A percentile compares a stretch with the other conserved stretches of the same genome.
phyloP scores from a whole-genome alignment of 768 basidiomycete species.

The Melanogaster broomeanus region DNA sequence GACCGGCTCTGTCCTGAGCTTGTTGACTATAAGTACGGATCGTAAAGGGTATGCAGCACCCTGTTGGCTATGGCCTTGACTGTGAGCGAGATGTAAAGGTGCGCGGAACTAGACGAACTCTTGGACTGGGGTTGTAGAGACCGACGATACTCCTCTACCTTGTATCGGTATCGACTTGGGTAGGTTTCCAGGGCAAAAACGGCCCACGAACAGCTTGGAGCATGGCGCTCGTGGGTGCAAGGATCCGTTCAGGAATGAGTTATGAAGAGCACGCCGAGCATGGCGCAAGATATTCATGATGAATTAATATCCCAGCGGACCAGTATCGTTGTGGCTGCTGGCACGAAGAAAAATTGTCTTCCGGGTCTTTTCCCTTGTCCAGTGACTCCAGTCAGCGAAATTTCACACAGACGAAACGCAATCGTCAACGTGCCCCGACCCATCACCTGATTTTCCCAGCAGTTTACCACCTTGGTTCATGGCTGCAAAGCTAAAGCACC shows the following conservation, averaged over 20 bases:
- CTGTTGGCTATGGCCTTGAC: conserved; percentile 25
- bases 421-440: not conserved
- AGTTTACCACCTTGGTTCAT: too few species aligned
- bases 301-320: too few species aligned
- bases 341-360: too few species aligned
- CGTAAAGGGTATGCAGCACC: conserved; percentile 45
- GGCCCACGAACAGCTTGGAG: conserved; percentile 1
- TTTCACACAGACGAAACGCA: not conserved
- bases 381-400: too few species aligned
- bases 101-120: conserved; percentile 19
- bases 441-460: not conserved
- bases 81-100: conserved; percentile 20
- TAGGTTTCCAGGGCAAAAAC: not conserved
- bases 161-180: not conserved
- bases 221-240: conserved; percentile 1
- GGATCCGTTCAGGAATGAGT: conserved; percentile 17
- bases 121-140: conserved; percentile 8
- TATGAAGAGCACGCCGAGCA: conserved; percentile 23
- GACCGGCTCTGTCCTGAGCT: conserved; percentile 75
- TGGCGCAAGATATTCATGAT: conserved; percentile 22
- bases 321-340: conserved; percentile 12
- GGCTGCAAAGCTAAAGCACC: too few species aligned
- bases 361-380: too few species aligned
- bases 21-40: conserved; percentile 77
- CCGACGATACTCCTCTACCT: conserved; percentile 16